These are phyloP conservation scores for Crithidia thermophila DNA, from an alignment of 208 protist genomes.

Conservation along the genomic window DNA sequence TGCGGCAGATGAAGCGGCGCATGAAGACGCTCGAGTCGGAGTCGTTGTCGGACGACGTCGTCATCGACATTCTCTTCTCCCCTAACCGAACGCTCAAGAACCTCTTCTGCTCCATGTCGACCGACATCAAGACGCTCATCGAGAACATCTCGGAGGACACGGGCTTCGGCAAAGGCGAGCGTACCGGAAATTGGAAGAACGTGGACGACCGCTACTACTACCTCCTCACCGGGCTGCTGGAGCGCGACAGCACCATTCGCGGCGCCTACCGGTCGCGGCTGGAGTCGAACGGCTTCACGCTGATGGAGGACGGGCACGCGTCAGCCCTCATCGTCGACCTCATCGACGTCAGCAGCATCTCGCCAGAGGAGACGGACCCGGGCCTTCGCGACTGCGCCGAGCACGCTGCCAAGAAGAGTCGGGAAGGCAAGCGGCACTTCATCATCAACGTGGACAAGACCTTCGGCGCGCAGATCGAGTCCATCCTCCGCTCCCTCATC, in stretches of 20 bases:
- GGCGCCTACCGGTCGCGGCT: slow-evolving; percentile 58
- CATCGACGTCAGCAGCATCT: slow-evolving; percentile 63
- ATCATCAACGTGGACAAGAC: slow-evolving; percentile 91
- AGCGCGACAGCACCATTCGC: slow-evolving; percentile 51
- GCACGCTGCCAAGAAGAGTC: slow-evolving; percentile 10
- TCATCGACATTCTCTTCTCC: slow-evolving; percentile 80
- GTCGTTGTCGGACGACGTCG: slow-evolving; percentile 42
- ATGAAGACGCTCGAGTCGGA: slow-evolving; percentile 36
- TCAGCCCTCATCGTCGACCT: slow-evolving; percentile 78
- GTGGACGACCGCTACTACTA: slow-evolving; percentile 77
- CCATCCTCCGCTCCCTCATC: slow-evolving; percentile 61
- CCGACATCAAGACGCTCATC: slow-evolving; percentile 52
- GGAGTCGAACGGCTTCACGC: slow-evolving; percentile 67
- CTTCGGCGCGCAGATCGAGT: slow-evolving; percentile 84
- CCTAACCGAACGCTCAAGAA: slow-evolving; percentile 80
- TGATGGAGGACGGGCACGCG: slow-evolving; percentile 69
- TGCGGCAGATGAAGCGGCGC: slow-evolving; percentile 50
- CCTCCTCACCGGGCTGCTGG: slow-evolving; percentile 61
- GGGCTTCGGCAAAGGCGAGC: slow-evolving; percentile 20
- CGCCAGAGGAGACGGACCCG: slow-evolving; percentile 49
- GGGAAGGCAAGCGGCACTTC: slow-evolving; percentile 39
- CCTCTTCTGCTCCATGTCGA: slow-evolving; percentile 69
- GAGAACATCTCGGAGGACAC: slow-evolving; percentile 32
- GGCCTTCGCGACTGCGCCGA: slow-evolving; percentile 31
- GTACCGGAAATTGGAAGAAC: slow-evolving; percentile 54